Base-by-base conservation (phyloP, 352 stramenopile species). In the Phytopythium mirpurense region DNA sequence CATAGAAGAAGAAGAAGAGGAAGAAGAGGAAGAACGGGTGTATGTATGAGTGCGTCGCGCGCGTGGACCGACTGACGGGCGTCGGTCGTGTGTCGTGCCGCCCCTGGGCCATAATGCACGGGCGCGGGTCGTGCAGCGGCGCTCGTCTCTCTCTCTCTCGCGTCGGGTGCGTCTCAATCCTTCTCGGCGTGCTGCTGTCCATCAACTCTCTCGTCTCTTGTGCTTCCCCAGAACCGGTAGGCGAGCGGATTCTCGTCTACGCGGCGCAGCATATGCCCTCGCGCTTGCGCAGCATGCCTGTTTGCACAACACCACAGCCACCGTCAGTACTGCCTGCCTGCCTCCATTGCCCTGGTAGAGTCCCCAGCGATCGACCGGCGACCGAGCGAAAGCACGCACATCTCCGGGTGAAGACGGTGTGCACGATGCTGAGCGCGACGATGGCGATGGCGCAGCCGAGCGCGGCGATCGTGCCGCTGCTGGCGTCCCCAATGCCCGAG, bases 381-480 rank as follows among this genome's bases (percentile, higher is more conserved):
- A 52, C 0, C 44, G 61, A 60, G 15, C 16, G n/a, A n/a, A n/a
- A 16, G 27, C n/a, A 38, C 50, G 40, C 73, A 78, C 84, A 95
- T 47, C 79, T 70, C 16, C 82, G 60, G 11, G 84, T 93, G 46
- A 89, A 61, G 11, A 49, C 68, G 1, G 84, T 91, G 63, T 95
- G 84, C 16, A 82, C 21, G 34, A 93, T 51, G 58, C 72, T 64
- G 19, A 88, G 36, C 6, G 46, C 76, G n/a, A 95, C 51, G 47
- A 91, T 62, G 34, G 60, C 51, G 32, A 72, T 63, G 0, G 75
- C 65, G 41, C 48, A 54, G 14, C 62, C 75, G 40, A 95, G 66
- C 19, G 83, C 82, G 29, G 68, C 51, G 29, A 82, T 76, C 26
- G 80, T 93, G n/a, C 70, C 68, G 0, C 67, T 66, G 23, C 77